These are phyloP conservation scores for Inonotus hispidus DNA, from an alignment of 1,284 basidiomycete genomes.

Conservation along the genomic window DNA sequence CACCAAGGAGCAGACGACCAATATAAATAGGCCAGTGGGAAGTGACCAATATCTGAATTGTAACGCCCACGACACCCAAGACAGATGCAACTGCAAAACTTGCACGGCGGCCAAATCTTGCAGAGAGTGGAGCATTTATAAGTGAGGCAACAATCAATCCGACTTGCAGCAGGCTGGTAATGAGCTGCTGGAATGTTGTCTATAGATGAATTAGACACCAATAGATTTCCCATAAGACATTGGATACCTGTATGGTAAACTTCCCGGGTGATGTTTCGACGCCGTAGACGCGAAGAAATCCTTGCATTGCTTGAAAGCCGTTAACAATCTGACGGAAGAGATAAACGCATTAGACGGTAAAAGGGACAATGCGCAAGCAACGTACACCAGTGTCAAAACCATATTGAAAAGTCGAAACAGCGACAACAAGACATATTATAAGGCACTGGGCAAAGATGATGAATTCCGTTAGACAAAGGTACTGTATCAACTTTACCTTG, in stretches of 20 bases:
- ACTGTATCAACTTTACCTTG: background rate
- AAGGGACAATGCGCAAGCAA: background rate
- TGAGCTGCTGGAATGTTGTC: conserved; percentile 21
- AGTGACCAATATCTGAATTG: conserved; percentile 20
- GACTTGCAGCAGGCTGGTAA: conserved; percentile 20
- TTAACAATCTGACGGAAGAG: conserved; percentile 16
- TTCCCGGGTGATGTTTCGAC: conserved; percentile 1
- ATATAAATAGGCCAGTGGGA: conserved; percentile 20
- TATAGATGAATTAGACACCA: background rate
- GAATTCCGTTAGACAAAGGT: background rate
- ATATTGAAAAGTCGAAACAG: conserved; percentile 21
- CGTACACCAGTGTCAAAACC: conserved; percentile 17
- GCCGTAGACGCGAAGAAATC: conserved; percentile 19
- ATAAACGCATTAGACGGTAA: background rate
- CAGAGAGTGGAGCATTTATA: conserved; percentile 17
- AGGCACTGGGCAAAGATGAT: conserved; percentile 13
- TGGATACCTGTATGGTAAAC: conserved; percentile 14
- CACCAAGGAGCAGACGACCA: conserved; percentile 18
- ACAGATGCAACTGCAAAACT: conserved; percentile 18
- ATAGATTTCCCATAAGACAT: background rate
- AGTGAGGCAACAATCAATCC: conserved; percentile 19
- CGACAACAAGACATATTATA: conserved; percentile 17
- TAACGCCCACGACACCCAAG: conserved; percentile 15
- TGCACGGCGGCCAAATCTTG: conserved; percentile 16
- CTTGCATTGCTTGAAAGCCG: conserved; percentile 22